Evolutionary conservation across 2,329 filamentous ascomycete genomes (phyloP), one percentile per base, ranked within the genome.

Genomic region (Emergomyces africanus): DNA sequence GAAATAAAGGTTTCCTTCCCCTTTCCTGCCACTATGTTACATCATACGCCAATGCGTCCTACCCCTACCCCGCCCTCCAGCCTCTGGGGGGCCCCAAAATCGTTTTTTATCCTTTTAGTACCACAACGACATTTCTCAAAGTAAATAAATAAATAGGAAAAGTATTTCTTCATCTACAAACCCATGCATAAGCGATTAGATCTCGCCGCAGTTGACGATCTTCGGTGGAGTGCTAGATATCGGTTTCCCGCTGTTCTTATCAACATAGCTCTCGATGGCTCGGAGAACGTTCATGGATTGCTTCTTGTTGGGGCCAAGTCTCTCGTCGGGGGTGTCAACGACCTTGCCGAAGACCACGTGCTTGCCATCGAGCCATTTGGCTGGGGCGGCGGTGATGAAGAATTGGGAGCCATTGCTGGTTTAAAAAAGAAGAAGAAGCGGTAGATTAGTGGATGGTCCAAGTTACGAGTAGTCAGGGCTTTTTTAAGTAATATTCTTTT

Each of bases 321-420:
- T 53, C 8, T 37, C 18, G n/a, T 3, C 2, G 42, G 42, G 74
- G 5, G 69, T 68, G 61, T 84, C 81, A 64, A 78, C 79, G 63
- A 86, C 82, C 71, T 82, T 75, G 70, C 83, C 83, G 73, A 86
- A 86, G 73, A 86, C 83, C 71, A 86, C 83, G 78, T 86, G 83
- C 77, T 84, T 84, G 71, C 82, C 82, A 71, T 86, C 81, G 68
- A 86, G 78, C 83, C 83, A 86, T 62, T 75, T 78, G 70, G 83
- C 86, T 65, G 82, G 78, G 69, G 84, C 81, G 69, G 83, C 86
- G 73, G 84, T 87, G 76, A 87, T 79, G 79, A 87, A 87, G 79
- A 87, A 87, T 74, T 87, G 84, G 61, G 84, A 87, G 71, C 84
- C 84, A 76, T 87, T 87, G 75, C 82, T 82, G 54, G 39, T 20